Conservation (phyloP, 2,329 filamentous ascomycete species). For the Fusarium annulatum region DNA sequence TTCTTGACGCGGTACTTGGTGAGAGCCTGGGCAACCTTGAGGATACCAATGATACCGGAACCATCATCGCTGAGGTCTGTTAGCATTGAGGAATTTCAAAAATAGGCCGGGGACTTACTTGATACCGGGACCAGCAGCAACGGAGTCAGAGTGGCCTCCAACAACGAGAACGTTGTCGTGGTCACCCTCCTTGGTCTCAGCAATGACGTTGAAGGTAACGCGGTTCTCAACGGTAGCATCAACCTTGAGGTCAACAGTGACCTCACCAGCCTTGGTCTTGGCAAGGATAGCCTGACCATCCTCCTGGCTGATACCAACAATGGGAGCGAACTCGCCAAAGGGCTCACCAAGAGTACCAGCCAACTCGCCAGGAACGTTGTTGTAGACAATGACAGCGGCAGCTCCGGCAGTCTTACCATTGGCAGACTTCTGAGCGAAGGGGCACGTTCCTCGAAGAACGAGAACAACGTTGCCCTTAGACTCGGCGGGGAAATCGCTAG, state of each 20-base stretch:
- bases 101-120: conserved; percentile 52
- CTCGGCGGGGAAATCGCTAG: conserved; percentile 63
- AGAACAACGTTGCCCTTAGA: conserved; percentile 68
- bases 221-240: conserved; percentile 61
- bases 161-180: conserved; percentile 60
- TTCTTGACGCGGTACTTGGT: conserved; percentile 59
- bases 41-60: conserved; percentile 61
- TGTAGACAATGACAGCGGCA: conserved; percentile 68
- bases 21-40: conserved; percentile 59
- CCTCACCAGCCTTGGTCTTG: conserved; percentile 46
- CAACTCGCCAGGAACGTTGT: conserved; percentile 64
- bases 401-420: conserved; percentile 69
- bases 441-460: conserved; percentile 68
- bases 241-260: conserved; percentile 53
- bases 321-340: conserved; percentile 59
- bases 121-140: conserved; percentile 65
- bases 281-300: conserved; percentile 53
- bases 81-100: background rate
- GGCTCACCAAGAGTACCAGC: conserved; percentile 66
- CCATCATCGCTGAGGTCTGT: conserved; percentile 61
- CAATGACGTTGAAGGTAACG: conserved; percentile 62
- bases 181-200: conserved; percentile 61
- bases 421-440: conserved; percentile 67
- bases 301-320: conserved; percentile 62
- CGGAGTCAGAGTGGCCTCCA: conserved; percentile 61